Base-by-base conservation (phyloP, 2,329 filamentous ascomycete species). In the Venturia carpophila region DNA sequence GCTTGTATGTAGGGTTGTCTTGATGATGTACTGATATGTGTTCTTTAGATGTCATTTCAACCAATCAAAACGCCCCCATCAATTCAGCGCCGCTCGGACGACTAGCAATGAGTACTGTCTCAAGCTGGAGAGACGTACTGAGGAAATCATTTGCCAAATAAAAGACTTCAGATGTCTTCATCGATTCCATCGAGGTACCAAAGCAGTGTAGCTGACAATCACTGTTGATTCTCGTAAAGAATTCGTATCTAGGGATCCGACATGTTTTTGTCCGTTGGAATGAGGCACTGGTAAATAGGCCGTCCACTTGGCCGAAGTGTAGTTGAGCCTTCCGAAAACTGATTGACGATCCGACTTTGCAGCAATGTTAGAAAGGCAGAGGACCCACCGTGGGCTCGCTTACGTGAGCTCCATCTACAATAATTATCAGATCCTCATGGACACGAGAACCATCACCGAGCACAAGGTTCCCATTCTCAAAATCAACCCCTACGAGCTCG, bases 381-480 rank as follows among this genome's bases (percentile, higher is more conserved):
- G 17, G 1, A n/a, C 6, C 15, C 24, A 49, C 10, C 10, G 24
- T 49, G 21, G 21, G 4, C 49, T 37, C 15, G 21, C 41, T 45
- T 63, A 63, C 61, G 34, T 47, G 39, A 37, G 42, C 61, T 15
- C 61, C 61, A 49, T 49, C 61, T 6, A 42, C 43, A 37, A 63
- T 41, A n/a, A 63, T 27, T 5, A 63, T 34, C 13, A 63, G n/a
- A 37, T 63, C 61, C n/a, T 47, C 49, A 11, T 30, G 24, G 61
- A 63, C 13, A 17, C 9, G 21, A 13, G 30, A 27, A 9, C 61
- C 41, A 61, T 61, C 37, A 24, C 24, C 30, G 34, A 61, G 41
- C 27, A 42, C 24, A 24, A 61, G 15, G 2, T 24, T 61, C 10
- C 58, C 58, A 2, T 37, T 37, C 55, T 60, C 55, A 60, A 41